Conservation (phyloP, 768 basidiomycete species). For the Nidularia pulvinata region DNA sequence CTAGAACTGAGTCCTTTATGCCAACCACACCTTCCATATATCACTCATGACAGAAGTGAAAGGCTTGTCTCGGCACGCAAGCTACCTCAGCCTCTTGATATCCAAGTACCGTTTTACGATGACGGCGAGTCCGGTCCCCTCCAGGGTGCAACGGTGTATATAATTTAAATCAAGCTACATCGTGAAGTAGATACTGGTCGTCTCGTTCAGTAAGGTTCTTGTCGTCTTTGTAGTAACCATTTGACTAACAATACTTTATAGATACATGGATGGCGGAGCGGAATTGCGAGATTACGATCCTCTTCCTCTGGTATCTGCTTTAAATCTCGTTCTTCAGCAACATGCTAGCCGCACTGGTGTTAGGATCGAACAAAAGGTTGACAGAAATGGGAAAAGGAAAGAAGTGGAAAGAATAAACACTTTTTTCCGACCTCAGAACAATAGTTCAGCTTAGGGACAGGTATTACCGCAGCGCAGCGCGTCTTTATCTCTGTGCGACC, state of each 20-base stretch:
- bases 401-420: conserved; percentile 53
- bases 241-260: conserved; percentile 15
- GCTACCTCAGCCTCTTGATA: conserved; percentile 42
- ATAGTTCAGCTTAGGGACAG: conserved; percentile 23
- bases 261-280: conserved; percentile 49
- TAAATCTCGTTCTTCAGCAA: conserved; percentile 58
- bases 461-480: conserved; percentile 38
- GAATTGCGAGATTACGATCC: conserved; percentile 44
- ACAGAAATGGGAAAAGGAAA: conserved; percentile 5
- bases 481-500: conserved; percentile 52
- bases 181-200: conserved; percentile 32
- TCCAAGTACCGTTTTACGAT: conserved; percentile 39
- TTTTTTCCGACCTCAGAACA: conserved; percentile 42
- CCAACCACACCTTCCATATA: conserved; percentile 30
- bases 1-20: conserved; percentile 41
- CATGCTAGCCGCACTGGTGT: conserved; percentile 42
- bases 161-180: conserved; percentile 35
- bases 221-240: not conserved
- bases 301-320: conserved; percentile 47
- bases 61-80: conserved; percentile 42
- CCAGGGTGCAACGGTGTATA: conserved; percentile 37
- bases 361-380: not conserved
- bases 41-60: conserved; percentile 53
- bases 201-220: conserved; percentile 27
- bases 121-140: conserved; percentile 31